These are phyloP conservation scores for Daldinia concentrica DNA, from an alignment of 495 filamentous ascomycete genomes.

Conservation along the genomic window DNA sequence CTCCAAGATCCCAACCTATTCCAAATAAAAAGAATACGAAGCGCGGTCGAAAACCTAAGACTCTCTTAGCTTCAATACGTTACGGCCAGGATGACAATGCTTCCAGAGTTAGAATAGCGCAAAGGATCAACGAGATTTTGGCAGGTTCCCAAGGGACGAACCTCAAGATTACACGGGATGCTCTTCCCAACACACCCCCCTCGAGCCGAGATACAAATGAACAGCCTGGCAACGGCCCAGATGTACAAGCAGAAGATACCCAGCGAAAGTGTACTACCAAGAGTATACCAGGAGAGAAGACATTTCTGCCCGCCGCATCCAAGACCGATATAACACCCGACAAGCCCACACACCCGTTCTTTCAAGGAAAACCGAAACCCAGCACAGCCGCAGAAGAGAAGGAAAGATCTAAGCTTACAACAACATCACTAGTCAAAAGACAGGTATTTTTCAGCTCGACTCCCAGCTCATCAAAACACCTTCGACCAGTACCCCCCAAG, in stretches of 20 bases:
- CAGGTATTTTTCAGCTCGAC: constrained; percentile 49
- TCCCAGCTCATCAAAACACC: constrained; percentile 47
- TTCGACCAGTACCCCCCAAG: constrained; percentile 24
- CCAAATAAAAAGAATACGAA: constrained; percentile 13
- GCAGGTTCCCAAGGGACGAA: constrained; percentile 18
- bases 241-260: neutral
- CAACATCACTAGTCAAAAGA: constrained; percentile 27
- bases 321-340: constrained; percentile 44
- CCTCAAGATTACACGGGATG: constrained; percentile 1
- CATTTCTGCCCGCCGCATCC: neutral
- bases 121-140: constrained; percentile 50
- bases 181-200: constrained; percentile 21
- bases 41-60: constrained; percentile 36
- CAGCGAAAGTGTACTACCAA: neutral
- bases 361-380: constrained; percentile 58
- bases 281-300: constrained; percentile 34
- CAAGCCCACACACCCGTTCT: constrained; percentile 86
- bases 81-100: constrained; percentile 48
- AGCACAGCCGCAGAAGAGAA: constrained; percentile 24
- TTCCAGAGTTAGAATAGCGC: constrained; percentile 48
- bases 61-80: constrained; percentile 42
- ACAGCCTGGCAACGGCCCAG: neutral
- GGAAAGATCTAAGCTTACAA: constrained; percentile 31
- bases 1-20: constrained; percentile 46
- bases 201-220: constrained; percentile 16